These are phyloP conservation scores for Boletus subcaerulescens DNA, from an alignment of 768 basidiomycete genomes.

Conservation along the genomic window DNA sequence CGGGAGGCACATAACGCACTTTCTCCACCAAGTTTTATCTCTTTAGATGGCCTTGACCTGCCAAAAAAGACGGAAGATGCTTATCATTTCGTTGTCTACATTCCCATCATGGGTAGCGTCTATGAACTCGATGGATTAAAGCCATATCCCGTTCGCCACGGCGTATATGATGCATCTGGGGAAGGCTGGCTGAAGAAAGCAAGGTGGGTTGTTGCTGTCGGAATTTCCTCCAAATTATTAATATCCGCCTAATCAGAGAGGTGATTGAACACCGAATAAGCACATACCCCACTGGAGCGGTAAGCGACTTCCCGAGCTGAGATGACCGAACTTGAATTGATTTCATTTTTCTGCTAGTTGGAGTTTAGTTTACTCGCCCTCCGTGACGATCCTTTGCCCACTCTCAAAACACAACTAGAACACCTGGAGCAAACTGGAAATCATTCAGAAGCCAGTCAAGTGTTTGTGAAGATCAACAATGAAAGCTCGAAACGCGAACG, in stretches of 20 bases:
- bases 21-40: conserved; percentile 86
- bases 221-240: conserved; percentile 13
- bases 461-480: conserved; percentile 54
- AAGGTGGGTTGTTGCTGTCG: conserved; percentile 41
- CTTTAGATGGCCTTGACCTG: conserved; percentile 77
- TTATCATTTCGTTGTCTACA: conserved; percentile 95
- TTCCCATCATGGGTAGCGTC: conserved; percentile 77
- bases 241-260: conserved; percentile 46
- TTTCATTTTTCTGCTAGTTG: conserved; percentile 45
- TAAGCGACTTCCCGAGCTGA: conserved; percentile 39
- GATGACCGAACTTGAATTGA: conserved; percentile 3
- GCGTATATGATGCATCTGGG: conserved; percentile 58
- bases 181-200: conserved; percentile 86
- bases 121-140: conserved; percentile 96
- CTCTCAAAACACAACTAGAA: conserved; percentile 57
- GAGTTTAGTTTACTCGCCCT: conserved; percentile 92
- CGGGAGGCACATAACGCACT: conserved; percentile 89
- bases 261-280: conserved; percentile 86
- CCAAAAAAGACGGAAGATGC: conserved; percentile 75
- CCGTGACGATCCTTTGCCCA: conserved; percentile 75
- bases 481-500: conserved; percentile 75
- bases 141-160: conserved; percentile 74
- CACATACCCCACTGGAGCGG: conserved; percentile 86
- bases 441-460: conserved; percentile 46
- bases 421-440: conserved; percentile 43